These are phyloP conservation scores for Volvox africanus DNA, from an alignment of 139 green algal species.

Conservation along the genomic window DNA sequence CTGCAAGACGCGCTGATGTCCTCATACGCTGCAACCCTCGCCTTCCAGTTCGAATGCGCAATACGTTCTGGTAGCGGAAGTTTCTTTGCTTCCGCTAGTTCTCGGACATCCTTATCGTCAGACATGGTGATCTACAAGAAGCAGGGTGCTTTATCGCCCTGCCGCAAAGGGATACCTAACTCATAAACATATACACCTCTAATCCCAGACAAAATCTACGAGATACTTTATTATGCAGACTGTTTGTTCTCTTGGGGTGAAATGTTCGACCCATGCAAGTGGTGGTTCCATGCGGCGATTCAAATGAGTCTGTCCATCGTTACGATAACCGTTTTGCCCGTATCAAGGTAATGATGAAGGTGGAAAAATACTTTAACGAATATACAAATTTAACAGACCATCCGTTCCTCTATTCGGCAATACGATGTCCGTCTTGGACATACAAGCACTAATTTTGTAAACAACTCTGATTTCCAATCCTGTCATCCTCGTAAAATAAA, in stretches of 20 bases:
- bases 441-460: no score
- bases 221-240: neutral
- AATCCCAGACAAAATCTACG: neutral
- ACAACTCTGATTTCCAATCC: no score
- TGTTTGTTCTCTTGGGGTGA: neutral
- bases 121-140: conserved; percentile 30
- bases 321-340: no score
- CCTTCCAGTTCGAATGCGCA: conserved; percentile 93
- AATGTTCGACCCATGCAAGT: neutral
- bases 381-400: no score
- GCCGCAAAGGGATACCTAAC: no score
- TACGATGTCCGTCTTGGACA: no score
- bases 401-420: no score
- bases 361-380: no score
- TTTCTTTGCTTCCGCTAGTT: conserved; percentile 74
- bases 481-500: no score
- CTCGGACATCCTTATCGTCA: conserved; percentile 43
- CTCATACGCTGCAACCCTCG: conserved; percentile 83
- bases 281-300: conserved; percentile 17
- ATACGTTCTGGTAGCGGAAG: conserved; percentile 75
- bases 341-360: no score
- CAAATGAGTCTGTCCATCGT: neutral
- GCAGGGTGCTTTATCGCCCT: neutral
- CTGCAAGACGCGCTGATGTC: conserved; percentile 74
- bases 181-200: neutral